Evolutionary conservation across 2,329 filamentous ascomycete species (phyloP).

Genomic region (Aspergillus niger): DNA sequence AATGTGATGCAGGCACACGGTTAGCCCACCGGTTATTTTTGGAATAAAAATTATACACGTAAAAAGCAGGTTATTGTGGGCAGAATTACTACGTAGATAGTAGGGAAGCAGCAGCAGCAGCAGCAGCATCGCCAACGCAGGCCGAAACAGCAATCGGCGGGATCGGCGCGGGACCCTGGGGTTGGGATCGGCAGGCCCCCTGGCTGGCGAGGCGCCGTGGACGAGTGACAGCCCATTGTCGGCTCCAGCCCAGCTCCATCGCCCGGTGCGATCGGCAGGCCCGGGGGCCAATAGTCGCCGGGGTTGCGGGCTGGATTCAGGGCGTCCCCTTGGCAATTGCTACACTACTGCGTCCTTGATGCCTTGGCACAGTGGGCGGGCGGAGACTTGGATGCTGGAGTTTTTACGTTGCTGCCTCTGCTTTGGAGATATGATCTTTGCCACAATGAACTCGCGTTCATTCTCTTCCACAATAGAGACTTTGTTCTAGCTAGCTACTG

Average conservation of each 20-base stretch:
- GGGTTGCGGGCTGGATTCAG: neutral
- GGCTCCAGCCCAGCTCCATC: neutral
- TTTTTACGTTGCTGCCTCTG: too few relatives aligned
- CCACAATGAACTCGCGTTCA: too few relatives aligned
- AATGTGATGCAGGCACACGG: neutral
- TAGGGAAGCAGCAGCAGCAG: neutral
- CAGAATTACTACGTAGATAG: too few relatives aligned
- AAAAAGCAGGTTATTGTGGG: too few relatives aligned
- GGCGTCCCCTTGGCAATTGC: neutral
- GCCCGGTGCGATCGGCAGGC: neutral
- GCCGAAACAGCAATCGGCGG: constrained; percentile 6
- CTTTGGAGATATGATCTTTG: too few relatives aligned
- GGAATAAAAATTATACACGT: too few relatives aligned
- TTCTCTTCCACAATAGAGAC: too few relatives aligned
- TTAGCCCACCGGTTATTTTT: too few relatives aligned
- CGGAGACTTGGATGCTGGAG: too few relatives aligned
- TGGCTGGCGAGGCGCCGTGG: neutral
- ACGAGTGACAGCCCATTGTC: neutral
- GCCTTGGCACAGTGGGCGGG: too few relatives aligned
- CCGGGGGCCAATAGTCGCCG: neutral
- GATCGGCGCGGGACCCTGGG: constrained; percentile 8
- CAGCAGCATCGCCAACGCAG: too few relatives aligned
- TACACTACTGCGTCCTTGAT: neutral
- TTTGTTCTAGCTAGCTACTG: too few relatives aligned
- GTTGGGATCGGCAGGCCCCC: constrained; percentile 2